Conservation (phyloP, 257 asterid genomes). For the Plectranthus barbatus region DNA sequence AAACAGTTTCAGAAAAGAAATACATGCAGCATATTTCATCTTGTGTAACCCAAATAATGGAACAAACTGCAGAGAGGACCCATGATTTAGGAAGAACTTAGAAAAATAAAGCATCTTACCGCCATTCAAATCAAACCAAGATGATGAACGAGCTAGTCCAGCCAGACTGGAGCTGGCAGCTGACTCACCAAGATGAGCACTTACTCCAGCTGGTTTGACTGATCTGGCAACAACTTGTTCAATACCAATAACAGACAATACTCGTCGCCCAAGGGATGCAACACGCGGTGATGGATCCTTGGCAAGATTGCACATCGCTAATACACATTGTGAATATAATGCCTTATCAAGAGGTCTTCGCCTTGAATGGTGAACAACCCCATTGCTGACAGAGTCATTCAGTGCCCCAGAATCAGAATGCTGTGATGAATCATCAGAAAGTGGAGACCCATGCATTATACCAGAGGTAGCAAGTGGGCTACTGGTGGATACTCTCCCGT, state of each 20-base stretch:
- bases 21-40: background rate
- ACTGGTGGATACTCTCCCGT: constrained; percentile 78
- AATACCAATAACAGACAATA: constrained; percentile 81
- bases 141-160: constrained; percentile 89
- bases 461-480: constrained; percentile 87
- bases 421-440: constrained; percentile 89
- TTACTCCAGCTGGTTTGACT: constrained; percentile 37
- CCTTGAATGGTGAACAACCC: constrained; percentile 57
- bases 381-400: constrained; percentile 64
- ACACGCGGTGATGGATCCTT: constrained; percentile 99
- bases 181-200: constrained; percentile 46
- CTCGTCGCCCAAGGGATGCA: constrained; percentile 76
- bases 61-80: constrained; percentile 1
- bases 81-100: background rate
- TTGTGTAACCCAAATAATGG: background rate
- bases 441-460: constrained; percentile 93
- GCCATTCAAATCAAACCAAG: constrained; percentile 95
- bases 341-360: constrained; percentile 75
- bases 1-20: background rate
- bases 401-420: constrained; percentile 87
- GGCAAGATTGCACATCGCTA: constrained; percentile 83
- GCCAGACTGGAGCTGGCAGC: constrained; percentile 46
- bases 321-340: constrained; percentile 73
- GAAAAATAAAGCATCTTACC: constrained; percentile 27
- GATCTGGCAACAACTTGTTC: constrained; percentile 91